phyloP scores from a whole-genome alignment of 2,329 filamentous ascomycete species.

The Pseudogymnoascus sp. region DNA sequence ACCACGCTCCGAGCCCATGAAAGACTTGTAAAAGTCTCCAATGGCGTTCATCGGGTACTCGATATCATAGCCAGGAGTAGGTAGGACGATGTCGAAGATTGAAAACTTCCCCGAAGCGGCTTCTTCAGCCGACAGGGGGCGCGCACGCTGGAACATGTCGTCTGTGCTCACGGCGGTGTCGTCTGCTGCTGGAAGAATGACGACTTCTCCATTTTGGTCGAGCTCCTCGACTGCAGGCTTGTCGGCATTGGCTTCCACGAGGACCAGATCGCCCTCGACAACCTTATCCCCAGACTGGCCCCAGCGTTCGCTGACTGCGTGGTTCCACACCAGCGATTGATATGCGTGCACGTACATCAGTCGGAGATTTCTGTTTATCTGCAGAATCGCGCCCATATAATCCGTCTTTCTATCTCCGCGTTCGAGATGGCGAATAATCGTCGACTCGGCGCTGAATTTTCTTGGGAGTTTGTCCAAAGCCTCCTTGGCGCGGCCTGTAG shows the following conservation, averaged over 20 bases:
- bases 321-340: slow-evolving; percentile 92
- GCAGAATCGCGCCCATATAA: slow-evolving; percentile 70
- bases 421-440: slow-evolving; percentile 69
- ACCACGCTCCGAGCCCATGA: slow-evolving; percentile 75
- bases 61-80: slow-evolving; percentile 86
- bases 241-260: slow-evolving; percentile 19
- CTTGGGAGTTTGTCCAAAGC: slow-evolving; percentile 65
- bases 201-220: slow-evolving; percentile 32
- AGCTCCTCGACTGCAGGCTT: slow-evolving; percentile 21
- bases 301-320: slow-evolving; percentile 73
- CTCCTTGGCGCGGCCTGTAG: slow-evolving; percentile 46
- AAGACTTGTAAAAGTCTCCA: slow-evolving; percentile 72
- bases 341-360: slow-evolving; percentile 97
- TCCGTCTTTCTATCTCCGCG: slow-evolving; percentile 45
- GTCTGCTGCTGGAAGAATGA: slow-evolving; percentile 46
- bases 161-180: slow-evolving; percentile 47
- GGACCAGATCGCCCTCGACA: slow-evolving; percentile 68
- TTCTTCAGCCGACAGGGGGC: slow-evolving; percentile 69
- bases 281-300: slow-evolving; percentile 63
- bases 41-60: slow-evolving; percentile 78
- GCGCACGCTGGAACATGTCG: slow-evolving; percentile 59
- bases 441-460: slow-evolving; percentile 72
- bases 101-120: slow-evolving; percentile 65
- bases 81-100: slow-evolving; percentile 84
- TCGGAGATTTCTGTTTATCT: slow-evolving; percentile 72